phyloP scores from a whole-genome alignment of 2,329 filamentous ascomycete species.

The Colletotrichum sp. region DNA sequence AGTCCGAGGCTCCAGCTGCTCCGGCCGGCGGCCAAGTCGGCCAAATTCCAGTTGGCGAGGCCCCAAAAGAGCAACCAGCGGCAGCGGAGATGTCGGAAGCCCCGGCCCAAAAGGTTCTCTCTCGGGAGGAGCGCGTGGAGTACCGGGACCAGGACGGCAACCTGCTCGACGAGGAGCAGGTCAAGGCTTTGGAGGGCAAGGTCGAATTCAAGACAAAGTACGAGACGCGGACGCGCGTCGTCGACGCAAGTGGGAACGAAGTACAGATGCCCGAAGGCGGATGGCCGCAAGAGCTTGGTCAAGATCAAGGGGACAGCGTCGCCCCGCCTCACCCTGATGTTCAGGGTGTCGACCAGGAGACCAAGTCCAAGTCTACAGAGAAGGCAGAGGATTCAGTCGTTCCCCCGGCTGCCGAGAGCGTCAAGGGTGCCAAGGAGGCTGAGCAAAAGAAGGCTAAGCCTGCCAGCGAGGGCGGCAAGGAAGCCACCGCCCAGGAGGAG shows the following conservation, averaged over 20 bases:
- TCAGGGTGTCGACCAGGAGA: conserved; percentile 65
- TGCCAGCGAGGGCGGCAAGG: conserved; percentile 63
- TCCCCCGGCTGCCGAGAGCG: conserved; percentile 50
- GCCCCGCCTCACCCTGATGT: conserved; percentile 67
- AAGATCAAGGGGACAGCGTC: conserved; percentile 43
- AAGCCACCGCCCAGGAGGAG: conserved; percentile 54
- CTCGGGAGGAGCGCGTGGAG: conserved; percentile 82
- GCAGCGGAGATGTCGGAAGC: conserved; percentile 50
- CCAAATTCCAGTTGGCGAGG: conserved; percentile 30
- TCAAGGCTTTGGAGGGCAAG: conserved; percentile 85
- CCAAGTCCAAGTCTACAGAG: conserved; percentile 51
- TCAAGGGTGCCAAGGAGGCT: conserved; percentile 64
- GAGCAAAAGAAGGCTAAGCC: conserved; percentile 64
- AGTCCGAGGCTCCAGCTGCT: conserved; percentile 12
- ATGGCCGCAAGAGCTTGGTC: conserved; percentile 30
- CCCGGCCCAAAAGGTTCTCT: conserved; percentile 55
- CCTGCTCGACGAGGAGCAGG: conserved; percentile 81
- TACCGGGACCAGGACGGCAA: conserved; percentile 96
- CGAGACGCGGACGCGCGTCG: conserved; percentile 87
- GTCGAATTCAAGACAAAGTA: conserved; percentile 96
- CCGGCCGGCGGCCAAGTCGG: conserved; percentile 22
- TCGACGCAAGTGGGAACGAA: conserved; percentile 82
- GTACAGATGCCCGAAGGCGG: conserved; percentile 54
- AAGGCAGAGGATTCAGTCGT: conserved; percentile 42
- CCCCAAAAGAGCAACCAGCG: conserved; percentile 30